These are phyloP conservation scores for Petasospora fabianii DNA, from an alignment of 1,139 yeast species.

Conservation along the genomic window DNA sequence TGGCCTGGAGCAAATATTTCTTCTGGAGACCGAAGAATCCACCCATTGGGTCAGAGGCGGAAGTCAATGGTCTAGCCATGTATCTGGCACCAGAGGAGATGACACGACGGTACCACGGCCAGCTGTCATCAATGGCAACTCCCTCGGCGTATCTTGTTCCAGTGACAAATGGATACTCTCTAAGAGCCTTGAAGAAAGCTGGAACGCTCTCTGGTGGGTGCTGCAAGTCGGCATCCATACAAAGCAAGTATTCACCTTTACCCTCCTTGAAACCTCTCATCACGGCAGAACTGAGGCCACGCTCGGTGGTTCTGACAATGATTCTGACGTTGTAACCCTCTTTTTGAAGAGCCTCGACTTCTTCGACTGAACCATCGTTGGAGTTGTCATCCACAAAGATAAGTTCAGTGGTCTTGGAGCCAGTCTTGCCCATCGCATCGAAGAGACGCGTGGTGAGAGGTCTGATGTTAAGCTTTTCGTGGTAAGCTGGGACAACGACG, in stretches of 20 bases:
- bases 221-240: slow-evolving; percentile 49
- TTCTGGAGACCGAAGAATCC: slow-evolving; percentile 46
- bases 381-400: slow-evolving; percentile 47
- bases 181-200: slow-evolving; percentile 35
- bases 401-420: slow-evolving; percentile 38
- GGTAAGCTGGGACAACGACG: slow-evolving; percentile 45
- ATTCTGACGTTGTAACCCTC: slow-evolving; percentile 43
- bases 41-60: slow-evolving; percentile 46
- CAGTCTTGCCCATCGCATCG: slow-evolving; percentile 40
- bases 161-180: slow-evolving; percentile 38
- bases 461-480: slow-evolving; percentile 41
- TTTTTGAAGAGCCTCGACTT: slow-evolving; percentile 38
- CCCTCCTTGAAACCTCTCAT: slow-evolving; percentile 41
- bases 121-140: slow-evolving; percentile 45
- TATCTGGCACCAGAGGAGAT: slow-evolving; percentile 43
- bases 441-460: slow-evolving; percentile 43
- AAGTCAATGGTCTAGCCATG: slow-evolving; percentile 42
- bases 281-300: slow-evolving; percentile 45
- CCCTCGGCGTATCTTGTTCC: slow-evolving; percentile 49
- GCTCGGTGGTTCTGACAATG: slow-evolving; percentile 42
- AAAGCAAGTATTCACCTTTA: slow-evolving; percentile 40
- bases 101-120: slow-evolving; percentile 45
- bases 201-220: slow-evolving; percentile 48
- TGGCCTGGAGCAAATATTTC: slow-evolving; percentile 34
- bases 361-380: slow-evolving; percentile 46